Conservation (phyloP, 768 basidiomycete species). For the Daedaleopsis nitida region DNA sequence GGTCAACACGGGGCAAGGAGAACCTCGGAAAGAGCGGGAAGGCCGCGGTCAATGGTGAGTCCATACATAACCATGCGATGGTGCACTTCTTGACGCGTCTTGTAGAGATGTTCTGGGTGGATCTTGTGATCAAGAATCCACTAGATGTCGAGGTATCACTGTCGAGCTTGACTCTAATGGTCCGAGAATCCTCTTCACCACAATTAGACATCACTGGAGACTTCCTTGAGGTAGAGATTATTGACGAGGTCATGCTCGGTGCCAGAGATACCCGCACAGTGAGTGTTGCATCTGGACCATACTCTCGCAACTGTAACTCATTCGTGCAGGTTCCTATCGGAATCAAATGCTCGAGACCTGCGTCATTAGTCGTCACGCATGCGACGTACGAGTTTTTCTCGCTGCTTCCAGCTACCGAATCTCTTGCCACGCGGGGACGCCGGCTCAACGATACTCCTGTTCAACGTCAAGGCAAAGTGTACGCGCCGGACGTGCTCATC, state of each 20-base stretch:
- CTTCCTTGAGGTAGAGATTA: slow-evolving; percentile 56
- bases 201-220: slow-evolving; percentile 37
- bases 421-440: slow-evolving; percentile 68
- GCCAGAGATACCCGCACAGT: slow-evolving; percentile 70
- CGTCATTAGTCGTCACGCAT: slow-evolving; percentile 57
- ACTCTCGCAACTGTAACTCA: not conserved
- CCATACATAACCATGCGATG: not conserved
- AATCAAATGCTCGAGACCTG: slow-evolving; percentile 53
- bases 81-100: slow-evolving; percentile 7
- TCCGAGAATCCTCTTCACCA: slow-evolving; percentile 42
- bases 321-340: slow-evolving; percentile 58
- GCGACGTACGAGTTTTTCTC: slow-evolving; percentile 72
- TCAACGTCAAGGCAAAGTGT: slow-evolving; percentile 68
- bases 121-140: slow-evolving; percentile 70
- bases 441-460: slow-evolving; percentile 74
- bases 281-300: slow-evolving; percentile 27
- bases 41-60: slow-evolving; percentile 64
- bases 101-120: slow-evolving; percentile 77
- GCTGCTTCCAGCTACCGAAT: slow-evolving; percentile 67
- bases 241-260: slow-evolving; percentile 62
- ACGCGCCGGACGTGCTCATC: slow-evolving; percentile 68
- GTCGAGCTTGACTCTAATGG: slow-evolving; percentile 57
- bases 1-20: slow-evolving; percentile 56
- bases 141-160: slow-evolving; percentile 74
- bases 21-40: slow-evolving; percentile 55